Conservation (phyloP, 2,329 filamentous ascomycete species). For the Talaromyces amestolkiae region DNA sequence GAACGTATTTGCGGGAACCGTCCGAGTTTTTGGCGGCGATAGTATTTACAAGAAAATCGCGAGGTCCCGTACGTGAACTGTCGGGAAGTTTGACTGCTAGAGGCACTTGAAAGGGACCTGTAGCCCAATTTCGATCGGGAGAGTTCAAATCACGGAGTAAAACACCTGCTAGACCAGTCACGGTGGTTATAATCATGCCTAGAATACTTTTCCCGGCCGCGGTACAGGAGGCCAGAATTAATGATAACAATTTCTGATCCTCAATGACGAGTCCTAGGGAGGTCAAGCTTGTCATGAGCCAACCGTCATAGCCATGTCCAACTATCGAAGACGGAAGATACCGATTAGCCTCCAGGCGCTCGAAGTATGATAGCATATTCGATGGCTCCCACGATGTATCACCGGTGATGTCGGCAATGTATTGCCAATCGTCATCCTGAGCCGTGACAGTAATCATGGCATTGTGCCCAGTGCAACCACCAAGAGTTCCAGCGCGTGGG, state of each 20-base stretch:
- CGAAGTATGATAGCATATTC: constrained; percentile 58
- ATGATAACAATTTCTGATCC: constrained; percentile 54
- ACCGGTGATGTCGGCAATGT: constrained; percentile 57
- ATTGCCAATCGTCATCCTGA: constrained; percentile 57
- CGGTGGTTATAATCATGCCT: constrained; percentile 40
- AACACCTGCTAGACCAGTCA: constrained; percentile 46
- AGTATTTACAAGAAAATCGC: constrained; percentile 55
- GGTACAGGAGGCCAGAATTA: constrained; percentile 53
- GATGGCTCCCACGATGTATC: constrained; percentile 56
- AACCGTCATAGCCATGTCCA: constrained; percentile 60
- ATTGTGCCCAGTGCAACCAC: constrained; percentile 61
- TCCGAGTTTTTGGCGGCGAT: constrained; percentile 50
- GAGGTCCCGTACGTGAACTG: constrained; percentile 52
- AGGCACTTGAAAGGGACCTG: constrained; percentile 59
- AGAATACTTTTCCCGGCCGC: constrained; percentile 48
- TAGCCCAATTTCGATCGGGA: constrained; percentile 45
- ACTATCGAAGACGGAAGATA: constrained; percentile 45
- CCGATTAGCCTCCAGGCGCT: constrained; percentile 52
- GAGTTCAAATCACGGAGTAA: constrained; percentile 54
- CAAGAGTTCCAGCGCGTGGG: constrained; percentile 55
- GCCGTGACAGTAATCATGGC: constrained; percentile 60
- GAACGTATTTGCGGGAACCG: constrained; percentile 54
- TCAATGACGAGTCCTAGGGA: constrained; percentile 52
- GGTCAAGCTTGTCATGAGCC: constrained; percentile 54
- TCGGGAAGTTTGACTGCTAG: constrained; percentile 51